Conservation (phyloP, 2,329 filamentous ascomycete genomes). For the Pestalotiopsis sp. region DNA sequence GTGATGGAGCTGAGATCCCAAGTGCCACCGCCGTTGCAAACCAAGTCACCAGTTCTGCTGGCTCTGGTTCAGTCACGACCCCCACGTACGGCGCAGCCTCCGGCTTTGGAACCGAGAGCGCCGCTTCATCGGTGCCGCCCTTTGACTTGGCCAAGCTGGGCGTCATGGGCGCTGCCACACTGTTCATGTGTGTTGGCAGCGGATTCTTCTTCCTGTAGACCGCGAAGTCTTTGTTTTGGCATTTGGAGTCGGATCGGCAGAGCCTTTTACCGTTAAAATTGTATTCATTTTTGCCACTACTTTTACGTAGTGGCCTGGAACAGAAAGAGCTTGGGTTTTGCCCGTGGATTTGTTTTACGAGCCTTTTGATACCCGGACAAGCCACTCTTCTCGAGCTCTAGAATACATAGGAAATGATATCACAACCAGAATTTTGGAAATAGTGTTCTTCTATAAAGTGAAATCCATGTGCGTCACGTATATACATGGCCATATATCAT, state of each 20-base stretch:
- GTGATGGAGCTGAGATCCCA: constrained; percentile 50
- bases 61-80: constrained; percentile 19
- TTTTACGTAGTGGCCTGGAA: neutral
- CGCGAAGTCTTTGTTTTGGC: neutral
- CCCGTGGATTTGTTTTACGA: neutral
- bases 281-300: neutral
- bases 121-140: constrained; percentile 17
- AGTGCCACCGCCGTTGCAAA: constrained; percentile 47
- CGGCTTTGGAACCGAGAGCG: constrained; percentile 34
- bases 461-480: no score
- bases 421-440: neutral
- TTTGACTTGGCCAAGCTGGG: constrained; percentile 24
- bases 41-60: constrained; percentile 29
- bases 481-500: no score
- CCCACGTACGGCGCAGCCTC: constrained; percentile 36
- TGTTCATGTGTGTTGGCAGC: constrained; percentile 33
- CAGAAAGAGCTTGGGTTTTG: neutral
- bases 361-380: neutral
- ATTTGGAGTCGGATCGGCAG: neutral
- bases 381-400: neutral
- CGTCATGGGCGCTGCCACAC: constrained; percentile 31
- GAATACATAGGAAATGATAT: neutral
- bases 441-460: no score
- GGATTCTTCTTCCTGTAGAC: constrained; percentile 30
- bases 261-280: neutral